Evolutionary conservation across 306 rosid genomes (phyloP), one percentile per base, ranked within the genome.

Genomic region (Cajanus cajan): DNA sequence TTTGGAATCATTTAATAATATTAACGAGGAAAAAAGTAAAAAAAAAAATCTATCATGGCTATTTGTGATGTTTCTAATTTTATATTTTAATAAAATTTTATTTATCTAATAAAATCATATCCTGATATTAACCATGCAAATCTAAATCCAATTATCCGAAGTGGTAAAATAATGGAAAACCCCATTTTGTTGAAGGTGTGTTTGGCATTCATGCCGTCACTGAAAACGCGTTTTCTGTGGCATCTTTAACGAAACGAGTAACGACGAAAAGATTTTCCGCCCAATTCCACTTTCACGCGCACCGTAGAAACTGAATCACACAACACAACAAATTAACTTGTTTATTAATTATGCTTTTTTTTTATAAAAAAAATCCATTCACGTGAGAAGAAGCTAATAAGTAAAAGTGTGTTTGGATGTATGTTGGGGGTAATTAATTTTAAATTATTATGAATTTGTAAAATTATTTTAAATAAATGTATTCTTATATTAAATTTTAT

Each of bases 211-310:
- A 52, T 68, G 62, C 4, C 31, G 18, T 63, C 0, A 16, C 62
- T 51, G 19, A 45, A 76, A 82, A 59, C 85, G 58, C 48, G 50
- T 61, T 76, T 59, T 59, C 24, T 0, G 13, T 62, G 67, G 14
- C 21, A 11, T 31, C 34, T 68, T 41, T 12, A 24, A 43, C 31
- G 2, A 25, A 61, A 50, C 0, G 7, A 69, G 36, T 11, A 64
- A 15, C 28, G 57, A 73, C 69, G 31, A 34, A 59, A 62, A 39
- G 86, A 90, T 86, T 80, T 78, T 81, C 37, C 2, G 39, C 80
- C 31, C 82, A 75, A 79, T 21, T 19, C 31, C 31, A 54, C 34
- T 24, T 21, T 9, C 41, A 25, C 40, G 58, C 57, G 74, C 54
- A 5, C 24, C 1, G 43, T 34, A 54, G 61, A 52, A 52, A 52